Conservation (phyloP, 768 basidiomycete species). For the Serpula lacrymans region DNA sequence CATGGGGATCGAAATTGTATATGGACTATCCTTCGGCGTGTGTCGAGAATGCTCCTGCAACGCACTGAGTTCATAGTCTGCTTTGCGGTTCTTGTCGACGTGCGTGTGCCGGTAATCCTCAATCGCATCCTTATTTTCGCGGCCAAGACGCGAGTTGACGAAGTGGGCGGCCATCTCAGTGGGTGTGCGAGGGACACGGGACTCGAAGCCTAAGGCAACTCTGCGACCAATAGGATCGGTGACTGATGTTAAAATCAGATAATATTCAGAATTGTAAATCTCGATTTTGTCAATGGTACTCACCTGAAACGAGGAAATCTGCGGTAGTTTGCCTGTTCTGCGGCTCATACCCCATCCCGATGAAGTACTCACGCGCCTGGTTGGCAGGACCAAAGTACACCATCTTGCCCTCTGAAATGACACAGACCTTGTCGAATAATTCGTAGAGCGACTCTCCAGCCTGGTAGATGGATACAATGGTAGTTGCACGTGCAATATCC, state of each 20-base stretch:
- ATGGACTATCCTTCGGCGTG: conserved; percentile 32
- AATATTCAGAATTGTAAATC: not conserved
- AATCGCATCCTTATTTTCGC: conserved; percentile 25
- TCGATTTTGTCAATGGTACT: too few species aligned
- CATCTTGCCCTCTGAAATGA: conserved; percentile 71
- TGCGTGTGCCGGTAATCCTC: conserved; percentile 22
- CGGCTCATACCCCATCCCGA: conserved; percentile 63
- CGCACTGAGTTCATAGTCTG: conserved; percentile 23
- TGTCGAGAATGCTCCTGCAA: conserved; percentile 30
- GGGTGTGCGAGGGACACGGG: too few species aligned
- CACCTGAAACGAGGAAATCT: conserved; percentile 53
- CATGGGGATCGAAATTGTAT: conserved; percentile 42
- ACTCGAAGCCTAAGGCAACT: conserved; percentile 3
- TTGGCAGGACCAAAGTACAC: conserved; percentile 71
- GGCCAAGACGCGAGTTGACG: conserved; percentile 11
- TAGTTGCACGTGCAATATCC: conserved; percentile 36
- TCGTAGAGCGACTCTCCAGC: conserved; percentile 51
- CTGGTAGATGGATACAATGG: conserved; percentile 48
- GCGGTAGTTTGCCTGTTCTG: conserved; percentile 62
- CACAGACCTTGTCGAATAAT: conserved; percentile 74
- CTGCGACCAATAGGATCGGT: conserved; percentile 37
- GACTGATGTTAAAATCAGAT: conserved; percentile 9
- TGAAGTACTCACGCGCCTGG: conserved; percentile 68
- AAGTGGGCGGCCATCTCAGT: not conserved
- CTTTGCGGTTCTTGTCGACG: conserved; percentile 22